Base-by-base conservation (phyloP, 306 rosid species). In the Pueraria montana region DNA sequence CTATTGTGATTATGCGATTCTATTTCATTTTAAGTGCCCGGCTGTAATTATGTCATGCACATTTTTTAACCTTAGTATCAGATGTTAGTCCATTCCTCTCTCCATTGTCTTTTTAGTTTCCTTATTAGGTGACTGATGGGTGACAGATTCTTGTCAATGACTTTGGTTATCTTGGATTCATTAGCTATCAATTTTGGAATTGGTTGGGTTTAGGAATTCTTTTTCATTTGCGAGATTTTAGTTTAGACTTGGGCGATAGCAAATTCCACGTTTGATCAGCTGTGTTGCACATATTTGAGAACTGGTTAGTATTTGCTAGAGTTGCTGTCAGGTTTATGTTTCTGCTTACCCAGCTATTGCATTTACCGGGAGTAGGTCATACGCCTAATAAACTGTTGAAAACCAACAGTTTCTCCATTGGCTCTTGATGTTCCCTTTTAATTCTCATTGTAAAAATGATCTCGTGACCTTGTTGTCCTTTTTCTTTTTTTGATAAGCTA, bases 1-100 rank as follows among this genome's bases (percentile, higher is more conserved):
- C 69, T n/a, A 2, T 72, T 73, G 84, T 64, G 77, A 79, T 73
- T 72, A 21, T 79, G 72, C 74, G 0, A 64, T 52, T 79, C 14
- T 30, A 20, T 61, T 69, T 49, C 58, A 2, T 65, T 69, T 12
- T 12, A 24, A 49, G 61, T 63, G 43, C 62, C 50, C 38, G 8
- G 65, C 24, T 64, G 84, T 72, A 86, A 82, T 55, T 86, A 82
- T 14, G 69, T 24, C 36, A 11, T 50, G 86, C 46, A 50, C 58
- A 30, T 45, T 34, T 2, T 17, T 12, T 1, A 27, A 27, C 23
- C 46, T 24, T 55, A 71, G 61, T 79, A 72, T 72, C 45, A 64
- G 78, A 66, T 86, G 81, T 6, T 74, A 56, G 45, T 58, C 26
- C 53, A 46, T 48, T 80, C 24, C 30, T 73, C 55, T 40, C 20